Evolutionary conservation across 2,329 filamentous ascomycete species (phyloP), one percentile per base, ranked within the genome.

Genomic region (Colletotrichum trifolii): DNA sequence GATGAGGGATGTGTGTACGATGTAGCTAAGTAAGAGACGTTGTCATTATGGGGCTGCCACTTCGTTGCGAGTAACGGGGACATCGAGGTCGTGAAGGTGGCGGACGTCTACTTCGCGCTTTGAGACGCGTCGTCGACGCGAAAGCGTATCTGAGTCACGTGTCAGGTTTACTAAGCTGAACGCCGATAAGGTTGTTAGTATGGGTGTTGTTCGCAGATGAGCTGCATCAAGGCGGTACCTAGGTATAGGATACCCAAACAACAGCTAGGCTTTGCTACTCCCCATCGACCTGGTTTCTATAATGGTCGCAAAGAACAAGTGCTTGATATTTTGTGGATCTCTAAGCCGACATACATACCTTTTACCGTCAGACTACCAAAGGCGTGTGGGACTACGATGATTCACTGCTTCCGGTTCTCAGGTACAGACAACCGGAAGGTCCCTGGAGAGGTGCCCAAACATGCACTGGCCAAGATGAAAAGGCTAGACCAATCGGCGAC

Each of bases 71-170:
- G n/a, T 48, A 40, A 17, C 25, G 10, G 45, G n/a, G 9, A n/a
- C 13, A 15, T 35, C 6, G 43, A 42, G 35, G 34, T 36, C n/a
- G 34, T 53, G 25, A 13, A 9, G 11, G 25, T 57, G 38, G 50
- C 49, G 11, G n/a, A 25, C 25, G 25, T 25, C 25, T 25, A 25
- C 25, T 25, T 7, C 53, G 46, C 46, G 54, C 42, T 10, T n/a
- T n/a, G 13, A 35, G 50, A 60, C 66, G 64, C 64, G 64, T 64
- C 64, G 64, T 58, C 4, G 13, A 50, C 67, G 67, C 67, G 65
- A 69, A 66, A 67, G 35, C 63, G 47, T 59, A 52, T 66, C 65
- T 57, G 46, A 33, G 34, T 69, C 67, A 69, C 67, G 54, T 69
- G 64, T 2, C 1, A 1, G 7, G 13, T 38, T 56, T 53, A 60